A percentile compares a stretch with the other conserved stretches of the same genome.
These are phyloP conservation scores for Xylaria sp. DNA, from an alignment of 2,329 filamentous ascomycete species.

Conservation along the genomic window DNA sequence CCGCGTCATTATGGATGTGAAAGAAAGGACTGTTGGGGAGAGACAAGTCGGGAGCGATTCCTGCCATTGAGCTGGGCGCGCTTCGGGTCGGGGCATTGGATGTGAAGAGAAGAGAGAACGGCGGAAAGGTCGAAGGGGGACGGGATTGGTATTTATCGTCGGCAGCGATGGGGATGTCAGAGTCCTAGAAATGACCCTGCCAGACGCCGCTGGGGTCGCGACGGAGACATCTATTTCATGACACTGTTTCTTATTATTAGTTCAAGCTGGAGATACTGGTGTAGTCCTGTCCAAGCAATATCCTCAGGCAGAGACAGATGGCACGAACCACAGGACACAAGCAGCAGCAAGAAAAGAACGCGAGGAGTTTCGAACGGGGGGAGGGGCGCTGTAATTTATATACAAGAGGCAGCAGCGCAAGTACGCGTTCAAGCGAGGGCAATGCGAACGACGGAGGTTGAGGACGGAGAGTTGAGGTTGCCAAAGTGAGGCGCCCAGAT, in stretches of 20 bases:
- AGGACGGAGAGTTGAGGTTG: slow-evolving; percentile 30
- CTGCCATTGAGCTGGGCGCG: slow-evolving; percentile 54
- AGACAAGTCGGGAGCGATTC: slow-evolving; percentile 50
- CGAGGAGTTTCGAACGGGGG: background rate
- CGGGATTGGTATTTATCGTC: slow-evolving; percentile 32
- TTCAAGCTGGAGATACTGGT: slow-evolving; percentile 22
- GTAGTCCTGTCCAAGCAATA: slow-evolving; percentile 14
- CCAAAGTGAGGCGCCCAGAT: slow-evolving; percentile 37
- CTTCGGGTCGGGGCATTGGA: slow-evolving; percentile 38
- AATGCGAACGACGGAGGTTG: slow-evolving; percentile 29
- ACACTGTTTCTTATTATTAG: slow-evolving; percentile 37
- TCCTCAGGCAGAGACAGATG: slow-evolving; percentile 22
- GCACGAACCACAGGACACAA: slow-evolving; percentile 29
- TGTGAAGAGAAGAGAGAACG: slow-evolving; percentile 15
- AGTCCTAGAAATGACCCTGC: slow-evolving; percentile 32
- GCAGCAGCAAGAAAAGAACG: slow-evolving; percentile 7
- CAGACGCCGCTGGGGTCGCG: slow-evolving; percentile 38
- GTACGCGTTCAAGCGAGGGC: slow-evolving; percentile 19
- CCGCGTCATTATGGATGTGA: slow-evolving; percentile 57
- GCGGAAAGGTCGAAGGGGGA: slow-evolving; percentile 18
- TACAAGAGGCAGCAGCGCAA: slow-evolving; percentile 24
- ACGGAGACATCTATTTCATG: slow-evolving; percentile 43
- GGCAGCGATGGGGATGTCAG: slow-evolving; percentile 23
- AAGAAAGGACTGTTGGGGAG: slow-evolving; percentile 51
- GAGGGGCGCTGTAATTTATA: slow-evolving; percentile 23